phyloP scores from a whole-genome alignment of 805 yeast species.

The Yarrowia sp. region DNA sequence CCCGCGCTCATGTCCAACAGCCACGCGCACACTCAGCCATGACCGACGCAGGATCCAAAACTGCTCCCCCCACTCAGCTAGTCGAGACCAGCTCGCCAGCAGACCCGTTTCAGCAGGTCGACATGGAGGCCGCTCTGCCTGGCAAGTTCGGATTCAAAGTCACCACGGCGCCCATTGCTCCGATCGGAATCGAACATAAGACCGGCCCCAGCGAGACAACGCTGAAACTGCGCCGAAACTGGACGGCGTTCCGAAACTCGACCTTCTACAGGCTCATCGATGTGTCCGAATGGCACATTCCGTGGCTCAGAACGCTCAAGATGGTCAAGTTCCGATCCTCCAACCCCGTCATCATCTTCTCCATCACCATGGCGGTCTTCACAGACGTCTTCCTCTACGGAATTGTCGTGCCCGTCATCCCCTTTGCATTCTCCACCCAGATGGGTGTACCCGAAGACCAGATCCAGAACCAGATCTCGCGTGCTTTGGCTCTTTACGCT shows the following conservation, averaged over 20 bases:
- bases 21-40: background rate
- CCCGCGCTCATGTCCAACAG: too few relatives aligned
- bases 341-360: conserved; percentile 32
- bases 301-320: background rate
- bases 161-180: background rate
- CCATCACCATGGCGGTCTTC: conserved; percentile 39
- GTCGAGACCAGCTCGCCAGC: background rate
- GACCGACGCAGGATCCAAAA: background rate
- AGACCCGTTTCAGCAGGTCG: background rate
- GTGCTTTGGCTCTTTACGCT: conserved; percentile 38
- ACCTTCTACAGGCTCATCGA: background rate
- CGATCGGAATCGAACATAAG: background rate
- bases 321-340: conserved; percentile 31
- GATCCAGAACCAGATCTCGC: conserved; percentile 36
- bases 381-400: conserved; percentile 39
- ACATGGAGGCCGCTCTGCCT: background rate
- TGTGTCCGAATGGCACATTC: conserved; percentile 11
- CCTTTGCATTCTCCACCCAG: conserved; percentile 36
- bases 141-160: background rate
- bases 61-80: background rate
- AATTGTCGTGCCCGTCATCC: conserved; percentile 39
- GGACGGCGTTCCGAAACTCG: background rate
- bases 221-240: background rate
- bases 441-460: conserved; percentile 35
- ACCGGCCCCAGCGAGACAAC: background rate